phyloP scores from a whole-genome alignment of 257 asterid genomes.

The Gentiana macrophylla region DNA sequence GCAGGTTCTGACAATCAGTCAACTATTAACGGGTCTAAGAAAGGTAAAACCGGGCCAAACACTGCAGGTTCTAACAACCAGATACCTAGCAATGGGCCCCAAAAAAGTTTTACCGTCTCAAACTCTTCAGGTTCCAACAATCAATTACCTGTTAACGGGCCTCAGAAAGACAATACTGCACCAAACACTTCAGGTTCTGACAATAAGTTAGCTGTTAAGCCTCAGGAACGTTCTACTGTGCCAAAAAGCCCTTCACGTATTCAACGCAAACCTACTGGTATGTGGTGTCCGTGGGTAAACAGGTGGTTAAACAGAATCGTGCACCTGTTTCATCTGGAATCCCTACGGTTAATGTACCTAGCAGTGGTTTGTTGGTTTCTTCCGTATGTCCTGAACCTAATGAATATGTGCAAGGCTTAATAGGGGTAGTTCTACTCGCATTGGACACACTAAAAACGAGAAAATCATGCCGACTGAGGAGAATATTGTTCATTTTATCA shows the following conservation, averaged over 20 bases:
- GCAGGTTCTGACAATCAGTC: too few species aligned
- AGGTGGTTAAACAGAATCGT: conserved; percentile 24
- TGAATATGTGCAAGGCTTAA: conserved; percentile 64
- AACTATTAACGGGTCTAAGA: too few species aligned
- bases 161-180: conserved; percentile 1
- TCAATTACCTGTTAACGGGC: conserved; percentile 14
- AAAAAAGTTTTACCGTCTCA: conserved; percentile 9
- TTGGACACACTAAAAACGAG: conserved; percentile 72
- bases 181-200: conserved; percentile 24
- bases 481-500: conserved; percentile 68
- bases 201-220: conserved; percentile 20
- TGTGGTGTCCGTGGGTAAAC: conserved; percentile 35
- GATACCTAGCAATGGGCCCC: too few species aligned
- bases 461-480: conserved; percentile 79
- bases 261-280: conserved; percentile 32
- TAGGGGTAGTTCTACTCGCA: conserved; percentile 69
- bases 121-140: conserved; percentile 23
- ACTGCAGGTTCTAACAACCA: too few species aligned
- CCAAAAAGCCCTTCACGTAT: conserved; percentile 28
- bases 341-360: conserved; percentile 22
- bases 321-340: conserved; percentile 19
- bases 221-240: not conserved
- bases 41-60: too few species aligned
- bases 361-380: conserved; percentile 52
- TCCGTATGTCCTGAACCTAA: conserved; percentile 65